Evolutionary conservation across 768 basidiomycete genomes (phyloP).

Genomic region (Rhodosporidiobolus sp.): DNA sequence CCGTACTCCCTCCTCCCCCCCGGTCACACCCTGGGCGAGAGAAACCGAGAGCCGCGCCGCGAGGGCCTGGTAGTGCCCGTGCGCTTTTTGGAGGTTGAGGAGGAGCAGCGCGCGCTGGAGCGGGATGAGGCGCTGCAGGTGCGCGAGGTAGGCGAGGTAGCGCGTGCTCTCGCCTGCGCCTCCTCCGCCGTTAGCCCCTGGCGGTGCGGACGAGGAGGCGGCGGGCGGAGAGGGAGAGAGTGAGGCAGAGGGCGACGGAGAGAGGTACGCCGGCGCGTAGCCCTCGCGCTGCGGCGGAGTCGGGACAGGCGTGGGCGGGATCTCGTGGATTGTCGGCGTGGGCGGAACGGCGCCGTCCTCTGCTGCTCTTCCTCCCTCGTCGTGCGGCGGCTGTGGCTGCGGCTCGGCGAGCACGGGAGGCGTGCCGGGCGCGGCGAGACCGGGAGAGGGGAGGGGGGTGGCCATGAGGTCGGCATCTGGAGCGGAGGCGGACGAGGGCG

Average conservation of each 20-base stretch:
- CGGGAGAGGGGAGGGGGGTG: background rate
- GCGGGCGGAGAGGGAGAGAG: background rate
- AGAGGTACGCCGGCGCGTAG: background rate
- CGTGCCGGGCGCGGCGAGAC: background rate
- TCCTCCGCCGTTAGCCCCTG: background rate
- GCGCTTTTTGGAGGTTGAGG: constrained; percentile 38
- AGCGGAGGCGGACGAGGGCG: background rate
- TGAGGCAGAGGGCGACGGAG: background rate
- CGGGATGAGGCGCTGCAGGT: constrained; percentile 30
- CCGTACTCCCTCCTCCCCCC: background rate
- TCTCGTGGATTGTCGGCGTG: background rate
- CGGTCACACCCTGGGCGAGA: background rate
- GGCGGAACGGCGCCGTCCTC: background rate
- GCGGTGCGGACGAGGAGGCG: background rate
- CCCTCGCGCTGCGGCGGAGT: background rate
- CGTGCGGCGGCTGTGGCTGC: no score
- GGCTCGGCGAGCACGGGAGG: background rate
- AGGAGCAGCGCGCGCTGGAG: constrained; percentile 35
- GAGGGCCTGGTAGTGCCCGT: constrained; percentile 8
- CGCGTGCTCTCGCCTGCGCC: background rate
- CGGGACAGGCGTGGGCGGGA: background rate
- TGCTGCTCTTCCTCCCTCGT: no score
- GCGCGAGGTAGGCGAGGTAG: constrained; percentile 20
- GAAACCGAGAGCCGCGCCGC: background rate
- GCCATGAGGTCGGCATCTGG: background rate